Base-by-base conservation (phyloP, 1,284 basidiomycete genomes). In the Cryptococcus sp. region DNA sequence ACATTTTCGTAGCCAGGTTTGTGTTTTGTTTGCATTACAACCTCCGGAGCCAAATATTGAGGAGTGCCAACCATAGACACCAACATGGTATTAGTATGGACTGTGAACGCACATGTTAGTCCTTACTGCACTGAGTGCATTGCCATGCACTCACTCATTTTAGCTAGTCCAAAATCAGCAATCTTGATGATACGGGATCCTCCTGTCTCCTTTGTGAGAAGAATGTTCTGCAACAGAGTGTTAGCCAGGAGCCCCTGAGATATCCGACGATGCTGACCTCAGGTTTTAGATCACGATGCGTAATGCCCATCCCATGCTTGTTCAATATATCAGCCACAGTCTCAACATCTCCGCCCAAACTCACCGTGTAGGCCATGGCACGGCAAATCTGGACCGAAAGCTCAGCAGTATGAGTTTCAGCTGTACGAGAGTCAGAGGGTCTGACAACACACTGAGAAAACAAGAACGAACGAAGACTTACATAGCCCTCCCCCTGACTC, bases 111-210 rank as follows among this genome's bases (percentile, higher is more conserved):
- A 8, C 36, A 9, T n/a, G 9, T 37, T 4, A 20, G 23, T 50
- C 65, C 57, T 33, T 40, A 52, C 36, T 23, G n/a, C 23, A 42
- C 12, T 16, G 61, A 68, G 16, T 59, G 53, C 24, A 56, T 58
- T 35, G 84, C 69, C 13, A 37, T 16, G 20, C 62, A 89, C 87
- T 56, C 46, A 43, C 90, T 85, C 55, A 87, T 85, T 72, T 96
- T 96, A 0, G 93, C 92, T 13, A 96, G 82, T 5, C 93, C 93
- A 71, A 95, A 96, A 74, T 95, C 93, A 2, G 92, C 92, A 24
- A 96, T 86, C 53, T 77, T 77, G 52, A 74, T 62, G 13, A 57
- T 67, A 1, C 63, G 63, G 0, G 63, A 62, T 4, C 66, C 65
- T 9, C 57, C 48, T 6, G 67, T 67, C 39, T 63, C 67, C 39